phyloP scores from a whole-genome alignment of 2,329 filamentous ascomycete genomes.

The Tricladium varicosporioides region DNA sequence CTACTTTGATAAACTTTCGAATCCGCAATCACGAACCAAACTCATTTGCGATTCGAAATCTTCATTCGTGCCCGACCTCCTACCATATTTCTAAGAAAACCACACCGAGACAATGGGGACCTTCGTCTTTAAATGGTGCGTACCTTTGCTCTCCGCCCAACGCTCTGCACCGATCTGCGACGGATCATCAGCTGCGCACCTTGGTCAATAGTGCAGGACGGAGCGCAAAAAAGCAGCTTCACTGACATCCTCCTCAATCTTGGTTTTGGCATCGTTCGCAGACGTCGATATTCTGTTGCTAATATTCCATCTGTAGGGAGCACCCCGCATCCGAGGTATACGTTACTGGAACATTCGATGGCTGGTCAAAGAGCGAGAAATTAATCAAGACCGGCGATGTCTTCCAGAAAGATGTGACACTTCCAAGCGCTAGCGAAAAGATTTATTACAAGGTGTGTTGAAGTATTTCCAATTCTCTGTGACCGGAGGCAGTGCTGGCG shows the following conservation, averaged over 20 bases:
- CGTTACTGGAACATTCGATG: conserved; percentile 93
- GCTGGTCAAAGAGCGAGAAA: conserved; percentile 85
- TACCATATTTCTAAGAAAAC: too few species aligned
- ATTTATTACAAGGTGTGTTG: conserved; percentile 87
- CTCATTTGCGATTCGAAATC: too few species aligned
- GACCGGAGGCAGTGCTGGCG: too few species aligned
- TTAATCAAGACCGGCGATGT: conserved; percentile 71
- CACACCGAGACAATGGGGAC: conserved; percentile 32
- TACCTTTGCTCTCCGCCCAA: background rate
- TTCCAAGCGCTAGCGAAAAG: conserved; percentile 66
- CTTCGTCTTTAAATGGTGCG: conserved; percentile 39
- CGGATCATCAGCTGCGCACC: too few species aligned
- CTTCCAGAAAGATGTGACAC: conserved; percentile 78
- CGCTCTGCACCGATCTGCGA: background rate
- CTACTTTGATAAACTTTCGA: too few species aligned
- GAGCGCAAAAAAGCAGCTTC: background rate
- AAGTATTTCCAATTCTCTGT: too few species aligned
- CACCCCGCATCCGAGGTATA: conserved; percentile 81
- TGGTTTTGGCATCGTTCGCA: background rate
- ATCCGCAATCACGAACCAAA: too few species aligned
- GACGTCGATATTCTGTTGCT: conserved; percentile 8
- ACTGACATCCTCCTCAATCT: background rate
- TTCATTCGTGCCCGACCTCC: too few species aligned
- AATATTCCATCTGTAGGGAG: conserved; percentile 57
- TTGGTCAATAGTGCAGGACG: too few species aligned